Percentiles rank a stretch among this genome's conserved stretches.
Evolutionary conservation across 371 early-diverging fungal genomes (phyloP).

Genomic region (Nematocida ironsii): DNA sequence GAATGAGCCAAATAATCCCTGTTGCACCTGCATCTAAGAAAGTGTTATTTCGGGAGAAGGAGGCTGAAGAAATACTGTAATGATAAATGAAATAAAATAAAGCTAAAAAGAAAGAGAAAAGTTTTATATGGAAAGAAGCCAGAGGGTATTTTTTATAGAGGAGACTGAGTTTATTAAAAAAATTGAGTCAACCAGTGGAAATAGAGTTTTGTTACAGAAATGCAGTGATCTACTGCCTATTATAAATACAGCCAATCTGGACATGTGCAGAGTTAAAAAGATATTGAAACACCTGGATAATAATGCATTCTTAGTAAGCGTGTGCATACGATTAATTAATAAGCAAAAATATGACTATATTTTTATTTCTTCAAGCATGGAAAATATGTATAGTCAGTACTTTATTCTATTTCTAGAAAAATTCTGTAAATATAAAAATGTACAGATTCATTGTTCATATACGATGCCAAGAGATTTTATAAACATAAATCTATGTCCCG

Average conservation of each 20-base stretch:
- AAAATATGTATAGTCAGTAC: neutral
- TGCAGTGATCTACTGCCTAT: neutral
- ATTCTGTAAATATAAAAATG: neutral
- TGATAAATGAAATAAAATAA: neutral
- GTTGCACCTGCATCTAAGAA: conserved; percentile 13
- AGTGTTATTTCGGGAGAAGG: conserved; percentile 15
- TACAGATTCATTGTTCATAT: neutral
- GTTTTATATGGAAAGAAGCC: neutral
- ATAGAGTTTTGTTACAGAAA: neutral
- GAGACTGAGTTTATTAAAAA: neutral
- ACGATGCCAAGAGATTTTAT: neutral
- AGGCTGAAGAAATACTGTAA: neutral
- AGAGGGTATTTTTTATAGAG: neutral
- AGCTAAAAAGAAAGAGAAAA: neutral
- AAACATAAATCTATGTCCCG: neutral
- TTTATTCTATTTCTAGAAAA: conserved; percentile 12
- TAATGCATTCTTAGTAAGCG: conserved; percentile 3
- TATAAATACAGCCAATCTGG: neutral
- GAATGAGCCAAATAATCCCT: conserved; percentile 58
- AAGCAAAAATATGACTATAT: neutral
- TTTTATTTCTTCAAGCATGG: conserved; percentile 1
- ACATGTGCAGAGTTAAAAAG: neutral
- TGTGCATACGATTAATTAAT: neutral
- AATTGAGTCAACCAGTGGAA: conserved; percentile 7
- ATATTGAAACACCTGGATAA: neutral